A percentile compares a stretch with the other conserved stretches of the same genome.
Conservation (phyloP, 2,329 filamentous ascomycete genomes). For the Phialophora expanda region DNA sequence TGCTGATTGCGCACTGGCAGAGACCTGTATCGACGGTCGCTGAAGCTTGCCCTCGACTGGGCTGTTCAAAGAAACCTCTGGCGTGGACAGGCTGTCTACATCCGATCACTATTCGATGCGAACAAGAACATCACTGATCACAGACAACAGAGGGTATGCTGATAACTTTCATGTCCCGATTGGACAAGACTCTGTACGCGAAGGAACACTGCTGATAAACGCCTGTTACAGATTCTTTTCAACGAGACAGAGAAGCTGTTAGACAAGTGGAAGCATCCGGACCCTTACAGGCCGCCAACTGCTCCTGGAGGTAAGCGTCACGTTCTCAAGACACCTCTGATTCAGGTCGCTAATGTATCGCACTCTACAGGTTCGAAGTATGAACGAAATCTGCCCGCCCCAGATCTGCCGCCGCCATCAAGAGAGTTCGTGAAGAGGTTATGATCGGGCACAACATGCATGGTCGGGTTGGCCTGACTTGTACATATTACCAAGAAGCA, state of each 20-base stretch:
- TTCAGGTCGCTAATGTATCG: slow-evolving; percentile 24
- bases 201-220: slow-evolving; percentile 29
- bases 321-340: background rate
- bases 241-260: slow-evolving; percentile 86
- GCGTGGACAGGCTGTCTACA: slow-evolving; percentile 95
- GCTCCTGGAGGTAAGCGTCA: slow-evolving; percentile 80
- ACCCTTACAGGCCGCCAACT: slow-evolving; percentile 86
- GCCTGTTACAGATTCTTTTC: slow-evolving; percentile 69
- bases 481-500: slow-evolving; percentile 32
- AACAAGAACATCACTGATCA: slow-evolving; percentile 85
- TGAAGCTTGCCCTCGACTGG: slow-evolving; percentile 96
- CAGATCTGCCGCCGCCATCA: slow-evolving; percentile 65
- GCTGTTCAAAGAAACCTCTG: slow-evolving; percentile 89
- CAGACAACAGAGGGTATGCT: slow-evolving; percentile 78
- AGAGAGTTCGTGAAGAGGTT: slow-evolving; percentile 40
- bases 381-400: slow-evolving; percentile 86
- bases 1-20: slow-evolving; percentile 50
- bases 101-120: slow-evolving; percentile 90
- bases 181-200: background rate
- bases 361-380: slow-evolving; percentile 79
- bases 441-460: slow-evolving; percentile 23
- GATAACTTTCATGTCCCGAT: background rate
- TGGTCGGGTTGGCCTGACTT: slow-evolving; percentile 8
- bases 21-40: slow-evolving; percentile 83
- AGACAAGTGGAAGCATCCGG: slow-evolving; percentile 95